Percentiles rank a stretch among this genome's conserved stretches.
These are phyloP conservation scores for Monosporascus sp. DNA, from an alignment of 2,329 filamentous ascomycete species.

Conservation along the genomic window DNA sequence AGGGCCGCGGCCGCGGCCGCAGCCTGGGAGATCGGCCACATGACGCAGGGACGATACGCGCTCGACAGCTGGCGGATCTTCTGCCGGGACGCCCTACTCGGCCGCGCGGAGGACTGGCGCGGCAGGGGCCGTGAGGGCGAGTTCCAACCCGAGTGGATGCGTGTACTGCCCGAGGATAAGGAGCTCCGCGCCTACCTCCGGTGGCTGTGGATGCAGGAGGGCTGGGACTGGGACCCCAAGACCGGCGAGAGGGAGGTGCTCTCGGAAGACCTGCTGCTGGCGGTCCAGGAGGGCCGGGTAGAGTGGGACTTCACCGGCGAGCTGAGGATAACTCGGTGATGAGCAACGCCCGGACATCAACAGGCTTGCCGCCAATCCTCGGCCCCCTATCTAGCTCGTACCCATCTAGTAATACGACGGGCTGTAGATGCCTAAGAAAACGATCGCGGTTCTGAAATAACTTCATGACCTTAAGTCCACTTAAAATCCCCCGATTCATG, in stretches of 20 bases:
- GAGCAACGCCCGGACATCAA: no score
- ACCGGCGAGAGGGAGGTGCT: constrained; percentile 61
- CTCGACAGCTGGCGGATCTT: constrained; percentile 93
- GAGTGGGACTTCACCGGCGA: constrained; percentile 48
- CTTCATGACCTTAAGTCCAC: no score
- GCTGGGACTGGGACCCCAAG: constrained; percentile 72
- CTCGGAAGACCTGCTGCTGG: constrained; percentile 46
- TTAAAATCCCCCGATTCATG: no score
- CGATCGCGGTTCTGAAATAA: no score
- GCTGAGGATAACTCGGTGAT: constrained; percentile 35
- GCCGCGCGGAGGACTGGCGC: constrained; percentile 61
- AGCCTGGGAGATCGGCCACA: constrained; percentile 79
- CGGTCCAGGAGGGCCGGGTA: constrained; percentile 54
- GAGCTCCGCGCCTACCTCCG: constrained; percentile 80
- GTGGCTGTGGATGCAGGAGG: constrained; percentile 90
- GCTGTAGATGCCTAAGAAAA: no score
- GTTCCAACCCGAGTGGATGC: constrained; percentile 88
- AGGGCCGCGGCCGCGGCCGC: constrained; percentile 10
- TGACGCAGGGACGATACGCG: constrained; percentile 78
- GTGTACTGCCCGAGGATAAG: constrained; percentile 77
- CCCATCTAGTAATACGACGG: no score
- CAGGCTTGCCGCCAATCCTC: no score
- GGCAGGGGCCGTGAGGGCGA: constrained; percentile 45
- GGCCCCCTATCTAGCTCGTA: no score
- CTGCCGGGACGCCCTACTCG: constrained; percentile 73